These are phyloP conservation scores for Leccinum subtestaceum DNA, from an alignment of 768 basidiomycete genomes.

Conservation along the genomic window DNA sequence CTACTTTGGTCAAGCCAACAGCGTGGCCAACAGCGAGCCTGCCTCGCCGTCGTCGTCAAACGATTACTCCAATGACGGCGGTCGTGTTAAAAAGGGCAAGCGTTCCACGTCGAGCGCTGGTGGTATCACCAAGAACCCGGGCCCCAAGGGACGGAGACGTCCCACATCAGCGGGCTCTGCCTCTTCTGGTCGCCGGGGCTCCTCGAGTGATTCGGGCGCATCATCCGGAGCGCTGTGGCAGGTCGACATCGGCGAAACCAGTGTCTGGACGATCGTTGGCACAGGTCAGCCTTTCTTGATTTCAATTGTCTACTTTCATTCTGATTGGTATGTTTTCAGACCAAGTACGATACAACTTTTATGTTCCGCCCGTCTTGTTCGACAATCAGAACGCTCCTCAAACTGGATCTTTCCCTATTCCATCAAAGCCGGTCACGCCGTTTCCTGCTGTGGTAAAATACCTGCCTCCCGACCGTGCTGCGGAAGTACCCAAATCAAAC, in stretches of 20 bases:
- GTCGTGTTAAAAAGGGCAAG: constrained; percentile 77
- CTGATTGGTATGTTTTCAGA: constrained; percentile 44
- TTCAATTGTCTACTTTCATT: constrained; percentile 1
- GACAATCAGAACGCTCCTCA: constrained; percentile 75
- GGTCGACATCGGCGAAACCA: constrained; percentile 90
- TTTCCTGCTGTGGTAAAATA: constrained; percentile 89
- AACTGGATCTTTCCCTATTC: constrained; percentile 72
- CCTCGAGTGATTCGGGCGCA: constrained; percentile 62
- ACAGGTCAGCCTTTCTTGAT: constrained; percentile 52
- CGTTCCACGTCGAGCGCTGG: constrained; percentile 73
- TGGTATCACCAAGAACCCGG: constrained; percentile 34
- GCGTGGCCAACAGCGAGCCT: constrained; percentile 61
- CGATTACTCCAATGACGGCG: constrained; percentile 77
- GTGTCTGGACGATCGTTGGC: constrained; percentile 93
- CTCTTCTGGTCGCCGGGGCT: constrained; percentile 64
- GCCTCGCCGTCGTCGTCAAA: constrained; percentile 61
- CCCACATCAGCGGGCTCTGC: constrained; percentile 76
- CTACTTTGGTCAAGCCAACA: constrained; percentile 52
- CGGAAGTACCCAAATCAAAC: constrained; percentile 75
- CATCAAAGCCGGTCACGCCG: constrained; percentile 80
- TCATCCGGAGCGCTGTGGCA: constrained; percentile 83
- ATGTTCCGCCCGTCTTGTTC: constrained; percentile 81
- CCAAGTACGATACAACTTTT: constrained; percentile 92
- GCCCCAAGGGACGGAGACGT: constrained; percentile 56
- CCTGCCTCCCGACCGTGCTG: constrained; percentile 83